Base-by-base conservation (phyloP, 1,139 yeast genomes). In the Taphrina wiesneri region DNA sequence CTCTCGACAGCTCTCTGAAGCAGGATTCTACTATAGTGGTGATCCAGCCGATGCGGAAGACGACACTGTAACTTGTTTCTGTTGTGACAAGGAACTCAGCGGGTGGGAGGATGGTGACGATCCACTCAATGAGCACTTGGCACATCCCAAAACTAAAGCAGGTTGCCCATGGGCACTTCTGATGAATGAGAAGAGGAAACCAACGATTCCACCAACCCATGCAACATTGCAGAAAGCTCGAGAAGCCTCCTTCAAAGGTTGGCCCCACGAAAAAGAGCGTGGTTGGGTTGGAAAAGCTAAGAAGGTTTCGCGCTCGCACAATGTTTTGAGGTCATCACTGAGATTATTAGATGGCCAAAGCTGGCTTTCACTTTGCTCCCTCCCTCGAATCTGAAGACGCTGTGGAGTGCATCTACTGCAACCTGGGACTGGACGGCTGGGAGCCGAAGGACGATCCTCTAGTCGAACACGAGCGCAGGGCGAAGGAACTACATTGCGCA, bases 361-460 rank as follows among this genome's bases (percentile, higher is more conserved):
- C 84, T 30, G 97, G 97, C 0, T 89, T 90, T 74, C 86, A 80
- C 72, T 88, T 81, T 74, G 79, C 84, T 15, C 96, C 96, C 78
- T 74, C 82, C 82, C 68, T 82, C 81, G 76, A 77, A 2, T 70
- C 71, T 1, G 89, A 86, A 70, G 96, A 88, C 73, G 77, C 84
- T n/a, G 88, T 85, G 0, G 80, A 82, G 13, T 90, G 96, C 72
- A 80, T 86, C 69, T 88, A 87, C 72, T 90, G 96, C 75, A 86
- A 83, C 6, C 78, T 85, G 21, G 80, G 86, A 0, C 77, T 90
- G 23, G 90, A 86, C 70, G 86, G 85, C 3, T 90, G 96, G 96
- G 90, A 84, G 69, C 75, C 77, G 0, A 79, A 79, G 1, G 96
- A 90, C 75, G 85, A 83, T 68, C 95, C 95, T 19, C 57, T 47